These are phyloP conservation scores for Phytophthora cactorum DNA, from an alignment of 352 stramenopile species.

Conservation along the genomic window DNA sequence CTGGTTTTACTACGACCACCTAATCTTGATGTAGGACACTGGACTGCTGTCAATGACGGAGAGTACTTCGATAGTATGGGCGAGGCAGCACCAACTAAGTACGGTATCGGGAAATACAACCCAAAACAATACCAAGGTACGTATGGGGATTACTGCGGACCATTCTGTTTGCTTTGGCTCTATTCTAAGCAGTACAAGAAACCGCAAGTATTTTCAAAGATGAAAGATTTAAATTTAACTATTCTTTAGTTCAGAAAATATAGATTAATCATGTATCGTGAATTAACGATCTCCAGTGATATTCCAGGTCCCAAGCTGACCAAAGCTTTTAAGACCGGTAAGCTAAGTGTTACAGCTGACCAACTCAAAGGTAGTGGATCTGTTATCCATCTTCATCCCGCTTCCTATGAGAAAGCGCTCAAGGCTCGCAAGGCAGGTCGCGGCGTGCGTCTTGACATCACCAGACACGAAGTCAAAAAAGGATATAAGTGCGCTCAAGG, in stretches of 20 bases:
- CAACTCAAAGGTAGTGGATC: neutral
- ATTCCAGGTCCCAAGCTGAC: neutral
- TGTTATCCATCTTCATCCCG: neutral
- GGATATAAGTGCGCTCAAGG: no score
- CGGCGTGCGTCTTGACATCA: neutral
- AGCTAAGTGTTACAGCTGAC: neutral
- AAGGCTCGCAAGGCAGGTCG: neutral
- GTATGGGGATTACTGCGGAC: neutral
- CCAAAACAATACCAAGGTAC: neutral
- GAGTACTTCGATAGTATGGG: constrained; percentile 1
- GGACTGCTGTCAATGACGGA: neutral
- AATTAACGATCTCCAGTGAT: constrained; percentile 8
- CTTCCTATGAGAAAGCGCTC: neutral
- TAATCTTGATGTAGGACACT: no score
- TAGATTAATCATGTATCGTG: constrained; percentile 24
- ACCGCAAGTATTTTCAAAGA: neutral
- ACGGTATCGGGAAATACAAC: neutral
- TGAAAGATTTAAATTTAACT: neutral
- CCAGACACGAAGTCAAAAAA: no score
- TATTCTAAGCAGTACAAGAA: neutral
- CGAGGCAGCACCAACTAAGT: neutral
- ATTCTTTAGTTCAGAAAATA: constrained; percentile 1
- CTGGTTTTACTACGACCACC: no score
- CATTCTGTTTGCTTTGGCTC: neutral
- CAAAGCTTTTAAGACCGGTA: neutral